These are phyloP conservation scores for Phytophthora lateralis DNA, from an alignment of 352 stramenopile genomes.

Conservation along the genomic window DNA sequence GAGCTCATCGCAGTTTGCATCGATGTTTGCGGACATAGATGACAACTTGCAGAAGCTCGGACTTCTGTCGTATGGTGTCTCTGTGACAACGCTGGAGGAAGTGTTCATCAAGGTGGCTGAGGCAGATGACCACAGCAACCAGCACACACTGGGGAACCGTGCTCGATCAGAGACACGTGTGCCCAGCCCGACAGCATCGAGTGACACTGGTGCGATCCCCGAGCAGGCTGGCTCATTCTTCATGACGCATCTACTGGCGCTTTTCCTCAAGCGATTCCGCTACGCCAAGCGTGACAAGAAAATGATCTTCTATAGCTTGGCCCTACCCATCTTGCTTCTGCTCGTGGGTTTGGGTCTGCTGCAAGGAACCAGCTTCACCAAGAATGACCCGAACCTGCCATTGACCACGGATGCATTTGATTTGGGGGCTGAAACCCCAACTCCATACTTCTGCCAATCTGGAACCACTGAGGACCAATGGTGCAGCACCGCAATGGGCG, in stretches of 20 bases:
- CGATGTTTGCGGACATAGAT: slow-evolving; percentile 71
- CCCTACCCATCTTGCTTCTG: slow-evolving; percentile 62
- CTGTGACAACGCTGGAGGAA: slow-evolving; percentile 88
- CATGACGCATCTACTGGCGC: slow-evolving; percentile 43
- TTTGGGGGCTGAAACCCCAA: slow-evolving; percentile 39
- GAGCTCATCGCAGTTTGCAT: slow-evolving; percentile 51
- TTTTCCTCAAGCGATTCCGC: slow-evolving; percentile 67
- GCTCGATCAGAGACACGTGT: slow-evolving; percentile 9
- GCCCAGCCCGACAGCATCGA: slow-evolving; percentile 14
- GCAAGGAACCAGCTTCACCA: slow-evolving; percentile 37
- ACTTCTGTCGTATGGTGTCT: slow-evolving; percentile 62
- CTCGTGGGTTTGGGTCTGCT: slow-evolving; percentile 59
- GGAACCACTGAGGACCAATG: slow-evolving; percentile 32
- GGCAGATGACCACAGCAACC: slow-evolving; percentile 39
- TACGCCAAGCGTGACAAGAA: slow-evolving; percentile 68
- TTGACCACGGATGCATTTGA: slow-evolving; percentile 36
- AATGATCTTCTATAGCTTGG: slow-evolving; percentile 59
- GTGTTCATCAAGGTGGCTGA: slow-evolving; percentile 83
- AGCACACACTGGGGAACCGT: slow-evolving; percentile 46
- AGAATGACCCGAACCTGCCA: slow-evolving; percentile 46
- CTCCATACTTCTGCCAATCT: slow-evolving; percentile 51
- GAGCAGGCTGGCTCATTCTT: slow-evolving; percentile 31
- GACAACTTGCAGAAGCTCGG: slow-evolving; percentile 39
- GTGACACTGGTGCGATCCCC: slow-evolving; percentile 9
- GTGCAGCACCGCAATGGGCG: slow-evolving; percentile 45